A percentile compares a stretch with the other conserved stretches of the same genome.
Evolutionary conservation across 2,329 filamentous ascomycete species (phyloP).

Genomic region (Xylariaceae sp.): DNA sequence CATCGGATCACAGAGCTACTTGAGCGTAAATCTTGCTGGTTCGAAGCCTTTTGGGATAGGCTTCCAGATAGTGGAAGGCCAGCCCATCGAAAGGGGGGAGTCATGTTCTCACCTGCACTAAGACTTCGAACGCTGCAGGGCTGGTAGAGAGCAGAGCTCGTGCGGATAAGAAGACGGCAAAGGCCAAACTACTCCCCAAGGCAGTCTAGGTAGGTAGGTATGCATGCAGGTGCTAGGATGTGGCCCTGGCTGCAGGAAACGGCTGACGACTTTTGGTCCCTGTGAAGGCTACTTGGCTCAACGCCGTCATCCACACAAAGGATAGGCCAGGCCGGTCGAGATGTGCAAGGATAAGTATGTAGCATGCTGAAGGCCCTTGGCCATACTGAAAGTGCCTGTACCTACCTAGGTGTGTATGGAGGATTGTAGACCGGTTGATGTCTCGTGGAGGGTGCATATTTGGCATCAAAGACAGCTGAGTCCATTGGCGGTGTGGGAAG

Average conservation of each 20-base stretch:
- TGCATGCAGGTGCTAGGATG: conserved; percentile 13
- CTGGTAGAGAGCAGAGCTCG: not conserved
- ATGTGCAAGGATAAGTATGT: conserved; percentile 9
- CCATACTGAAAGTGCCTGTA: conserved; percentile 2
- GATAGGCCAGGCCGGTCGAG: not conserved
- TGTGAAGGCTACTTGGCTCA: conserved; percentile 5
- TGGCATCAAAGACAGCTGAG: not conserved
- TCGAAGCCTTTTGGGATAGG: conserved; percentile 1
- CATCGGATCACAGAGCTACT: not conserved
- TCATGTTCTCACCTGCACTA: not conserved
- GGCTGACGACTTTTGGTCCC: conserved; percentile 12
- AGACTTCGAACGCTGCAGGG: not conserved
- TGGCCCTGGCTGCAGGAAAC: conserved; percentile 6
- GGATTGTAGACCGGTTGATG: conserved; percentile 3
- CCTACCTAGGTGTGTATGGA: not conserved
- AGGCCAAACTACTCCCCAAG: conserved; percentile 1
- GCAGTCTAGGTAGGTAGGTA: conserved; percentile 9
- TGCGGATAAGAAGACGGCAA: not conserved
- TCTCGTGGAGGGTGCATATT: not conserved
- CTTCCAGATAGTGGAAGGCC: not conserved
- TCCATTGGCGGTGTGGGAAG: not conserved
- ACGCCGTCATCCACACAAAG: conserved; percentile 12
- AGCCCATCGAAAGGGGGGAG: not conserved
- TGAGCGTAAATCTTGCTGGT: not conserved
- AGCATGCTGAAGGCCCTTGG: conserved; percentile 4